These are phyloP conservation scores for Chrysochromulina parva DNA, from an alignment of 78 protist species.

Conservation along the genomic window DNA sequence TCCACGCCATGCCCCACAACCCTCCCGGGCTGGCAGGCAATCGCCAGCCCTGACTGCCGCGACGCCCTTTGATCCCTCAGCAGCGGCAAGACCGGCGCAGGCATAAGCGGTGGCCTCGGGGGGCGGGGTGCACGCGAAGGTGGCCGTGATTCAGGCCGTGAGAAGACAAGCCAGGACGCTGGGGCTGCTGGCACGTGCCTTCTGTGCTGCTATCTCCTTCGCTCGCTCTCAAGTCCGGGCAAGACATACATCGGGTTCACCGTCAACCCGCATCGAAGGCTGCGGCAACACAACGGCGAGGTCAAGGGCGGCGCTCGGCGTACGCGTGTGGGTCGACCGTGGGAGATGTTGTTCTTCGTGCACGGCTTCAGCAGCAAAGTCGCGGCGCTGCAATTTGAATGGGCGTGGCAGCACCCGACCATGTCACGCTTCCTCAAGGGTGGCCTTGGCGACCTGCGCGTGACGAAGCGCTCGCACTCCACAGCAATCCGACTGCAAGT, in stretches of 20 bases:
- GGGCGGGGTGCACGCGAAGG: too few relatives aligned
- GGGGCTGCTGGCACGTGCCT: not conserved
- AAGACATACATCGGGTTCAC: conserved; percentile 72
- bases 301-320: conserved; percentile 64
- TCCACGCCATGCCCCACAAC: too few relatives aligned
- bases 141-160: too few relatives aligned
- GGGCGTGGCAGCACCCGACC: conserved; percentile 64
- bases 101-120: too few relatives aligned
- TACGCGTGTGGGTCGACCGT: conserved; percentile 54
- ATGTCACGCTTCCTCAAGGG: not conserved
- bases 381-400: conserved; percentile 64
- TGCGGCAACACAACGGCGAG: conserved; percentile 78
- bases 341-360: conserved; percentile 53
- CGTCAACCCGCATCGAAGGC: conserved; percentile 48
- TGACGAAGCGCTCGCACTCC: too few relatives aligned
- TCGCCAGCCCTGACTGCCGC: too few relatives aligned
- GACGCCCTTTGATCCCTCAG: too few relatives aligned
- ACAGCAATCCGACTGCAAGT: too few relatives aligned
- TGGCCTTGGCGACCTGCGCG: too few relatives aligned
- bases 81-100: too few relatives aligned
- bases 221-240: not conserved
- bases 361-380: conserved; percentile 49
- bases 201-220: conserved; percentile 28
- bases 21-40: too few relatives aligned
- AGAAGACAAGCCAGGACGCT: too few relatives aligned